Percentiles rank a stretch among this genome's conserved stretches.
Conservation (phyloP, 495 filamentous ascomycete genomes). For the Schizothecium vesticola region DNA sequence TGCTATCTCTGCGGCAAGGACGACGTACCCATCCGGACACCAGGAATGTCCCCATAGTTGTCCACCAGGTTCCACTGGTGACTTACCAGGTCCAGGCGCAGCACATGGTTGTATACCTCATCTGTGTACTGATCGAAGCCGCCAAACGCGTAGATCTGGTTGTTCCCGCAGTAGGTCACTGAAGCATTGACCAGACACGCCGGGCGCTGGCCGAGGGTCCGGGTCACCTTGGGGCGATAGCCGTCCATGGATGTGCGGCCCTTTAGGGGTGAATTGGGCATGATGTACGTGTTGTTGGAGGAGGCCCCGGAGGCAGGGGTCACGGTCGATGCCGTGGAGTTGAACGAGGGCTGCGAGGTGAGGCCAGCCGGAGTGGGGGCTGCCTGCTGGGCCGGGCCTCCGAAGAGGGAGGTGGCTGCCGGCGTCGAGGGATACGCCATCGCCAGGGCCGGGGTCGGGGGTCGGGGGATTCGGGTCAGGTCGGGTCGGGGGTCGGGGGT, state of each 20-base stretch:
- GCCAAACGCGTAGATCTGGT: conserved; percentile 95
- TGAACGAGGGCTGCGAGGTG: conserved; percentile 19
- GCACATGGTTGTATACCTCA: conserved; percentile 98
- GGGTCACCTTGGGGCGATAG: conserved; percentile 75
- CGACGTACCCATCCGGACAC: conserved; percentile 86
- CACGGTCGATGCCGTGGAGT: conserved; percentile 22
- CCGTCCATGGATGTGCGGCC: conserved; percentile 56
- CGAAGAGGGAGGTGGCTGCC: conserved; percentile 29
- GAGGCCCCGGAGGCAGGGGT: conserved; percentile 49
- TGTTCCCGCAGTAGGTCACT: conserved; percentile 92
- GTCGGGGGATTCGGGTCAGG: background rate
- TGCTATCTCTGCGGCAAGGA: background rate
- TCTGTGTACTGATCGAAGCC: conserved; percentile 99
- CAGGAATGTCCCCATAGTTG: conserved; percentile 97
- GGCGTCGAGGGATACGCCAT: conserved; percentile 33
- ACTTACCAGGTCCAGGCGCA: conserved; percentile 76
- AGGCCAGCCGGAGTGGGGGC: background rate
- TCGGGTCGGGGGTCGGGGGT: background rate
- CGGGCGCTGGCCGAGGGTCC: conserved; percentile 78
- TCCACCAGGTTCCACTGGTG: conserved; percentile 93
- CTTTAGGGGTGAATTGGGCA: conserved; percentile 74
- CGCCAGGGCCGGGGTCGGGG: background rate
- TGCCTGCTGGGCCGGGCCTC: conserved; percentile 15
- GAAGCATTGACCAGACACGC: conserved; percentile 97
- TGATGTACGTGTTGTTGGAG: conserved; percentile 75